These are phyloP conservation scores for Penicillium italicum DNA, from an alignment of 2,329 filamentous ascomycete species.

Conservation along the genomic window DNA sequence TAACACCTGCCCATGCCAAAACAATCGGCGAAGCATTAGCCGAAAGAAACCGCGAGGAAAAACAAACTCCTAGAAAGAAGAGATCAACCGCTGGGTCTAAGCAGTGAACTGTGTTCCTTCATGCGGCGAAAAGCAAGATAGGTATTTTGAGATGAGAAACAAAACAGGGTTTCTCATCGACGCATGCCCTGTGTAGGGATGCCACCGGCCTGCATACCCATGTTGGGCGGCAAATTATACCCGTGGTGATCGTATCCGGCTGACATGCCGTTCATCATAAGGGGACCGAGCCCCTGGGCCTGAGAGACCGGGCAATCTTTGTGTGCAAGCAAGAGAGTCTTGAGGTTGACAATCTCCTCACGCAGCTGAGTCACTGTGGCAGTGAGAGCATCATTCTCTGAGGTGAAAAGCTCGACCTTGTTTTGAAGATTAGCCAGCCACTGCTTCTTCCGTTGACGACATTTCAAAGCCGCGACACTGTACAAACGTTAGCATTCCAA, in stretches of 20 bases:
- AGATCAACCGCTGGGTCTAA: constrained; percentile 17
- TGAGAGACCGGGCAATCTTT: constrained; percentile 95
- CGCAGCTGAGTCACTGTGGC: constrained; percentile 78
- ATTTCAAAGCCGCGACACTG: constrained; percentile 93
- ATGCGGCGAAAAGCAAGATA: constrained; percentile 14
- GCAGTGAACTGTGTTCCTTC: constrained; percentile 10
- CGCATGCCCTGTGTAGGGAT: constrained; percentile 40
- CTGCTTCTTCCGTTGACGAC: constrained; percentile 96
- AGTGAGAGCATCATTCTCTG: constrained; percentile 83
- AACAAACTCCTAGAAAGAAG: constrained; percentile 15
- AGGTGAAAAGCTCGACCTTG: constrained; percentile 90
- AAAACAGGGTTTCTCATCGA: constrained; percentile 16
- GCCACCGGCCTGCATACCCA: constrained; percentile 41
- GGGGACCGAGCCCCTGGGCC: constrained; percentile 64
- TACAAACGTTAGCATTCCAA: constrained; percentile 24
- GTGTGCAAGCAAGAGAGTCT: constrained; percentile 86
- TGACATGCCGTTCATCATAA: constrained; percentile 42
- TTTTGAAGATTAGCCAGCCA: constrained; percentile 93
- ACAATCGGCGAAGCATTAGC: constrained; percentile 24
- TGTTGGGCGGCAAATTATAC: constrained; percentile 41
- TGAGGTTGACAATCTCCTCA: constrained; percentile 92
- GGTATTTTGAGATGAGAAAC: constrained; percentile 11
- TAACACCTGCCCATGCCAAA: constrained; percentile 41
- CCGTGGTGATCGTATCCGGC: constrained; percentile 42
- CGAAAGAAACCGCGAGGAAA: constrained; percentile 18